These are phyloP conservation scores for Eucalyptus erythrocorys DNA, from an alignment of 345 rosid species.

Conservation along the genomic window DNA sequence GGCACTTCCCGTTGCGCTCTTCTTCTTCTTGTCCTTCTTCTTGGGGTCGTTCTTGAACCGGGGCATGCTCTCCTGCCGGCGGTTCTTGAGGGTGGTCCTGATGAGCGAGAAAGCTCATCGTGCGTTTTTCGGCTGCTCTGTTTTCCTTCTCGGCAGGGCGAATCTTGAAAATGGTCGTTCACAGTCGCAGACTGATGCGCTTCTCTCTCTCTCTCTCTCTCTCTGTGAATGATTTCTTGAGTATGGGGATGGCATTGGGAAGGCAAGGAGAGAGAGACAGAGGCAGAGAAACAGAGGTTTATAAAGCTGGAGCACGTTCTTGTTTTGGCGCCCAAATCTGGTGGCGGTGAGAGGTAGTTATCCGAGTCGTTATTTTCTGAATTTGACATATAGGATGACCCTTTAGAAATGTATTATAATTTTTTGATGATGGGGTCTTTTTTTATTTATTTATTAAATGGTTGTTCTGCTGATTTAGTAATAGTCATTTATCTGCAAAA, in stretches of 20 bases:
- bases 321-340: background rate
- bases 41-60: background rate
- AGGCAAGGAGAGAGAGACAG: background rate
- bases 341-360: background rate
- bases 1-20: background rate
- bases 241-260: background rate
- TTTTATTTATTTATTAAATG: background rate
- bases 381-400: background rate
- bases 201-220: background rate
- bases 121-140: background rate
- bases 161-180: background rate
- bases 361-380: background rate
- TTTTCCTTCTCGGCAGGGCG: fast-evolving
- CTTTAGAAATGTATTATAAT: background rate
- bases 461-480: background rate
- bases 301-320: background rate
- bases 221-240: background rate
- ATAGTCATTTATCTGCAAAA: background rate
- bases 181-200: background rate
- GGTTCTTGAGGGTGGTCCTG: background rate
- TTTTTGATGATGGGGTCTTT: background rate
- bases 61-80: background rate
- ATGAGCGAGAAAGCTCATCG: background rate
- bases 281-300: background rate
- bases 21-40: background rate